Base-by-base conservation (phyloP, 2,329 filamentous ascomycete species). In the Paecilomyces dactylethromorphus region DNA sequence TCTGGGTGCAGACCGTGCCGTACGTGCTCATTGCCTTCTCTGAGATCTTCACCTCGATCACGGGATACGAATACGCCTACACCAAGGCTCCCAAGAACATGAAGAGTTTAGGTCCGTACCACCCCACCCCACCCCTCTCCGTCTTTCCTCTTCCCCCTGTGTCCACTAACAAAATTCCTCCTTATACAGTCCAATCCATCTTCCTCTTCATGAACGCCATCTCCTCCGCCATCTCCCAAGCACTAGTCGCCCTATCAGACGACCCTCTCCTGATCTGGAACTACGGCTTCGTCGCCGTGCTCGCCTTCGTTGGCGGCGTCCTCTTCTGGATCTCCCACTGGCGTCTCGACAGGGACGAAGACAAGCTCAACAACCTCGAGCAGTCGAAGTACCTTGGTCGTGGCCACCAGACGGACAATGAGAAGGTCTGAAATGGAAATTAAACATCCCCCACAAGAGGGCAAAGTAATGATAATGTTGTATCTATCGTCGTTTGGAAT, bases 241-340 rank as follows among this genome's bases (percentile, higher is more conserved):
- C 85, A 1, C 82, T 89, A 55, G 83, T 83, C 7, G 77, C 82
- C 0, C 76, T 90, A 2, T 83, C 84, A 0, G 79, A 76, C 8
- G 86, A 90, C 68, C 87, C 88, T 1, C 74, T 87, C 21, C 78
- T 90, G 33, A 81, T 89, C 15, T 90, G 87, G 87, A 90, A 91
- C 76, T 92, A 92, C 72, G 82, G 79, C 12, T 74, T 80, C 26
- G 82, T 89, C 29, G 85, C 87, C 8, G 74, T 84, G 56, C 77
- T 91, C 54, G 81, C 88, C 1, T 80, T 84, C 33, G 58, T 87
- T 12, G 88, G 86, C 50, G 88, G 87, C 21, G 63, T 81, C 3
- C 74, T 78, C 4, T 91, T 92, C 76, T 91, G 87, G 84, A 71
- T 87, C 64, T 83, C 81, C 66, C 89, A 88, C 77, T 75, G 79